Evolutionary conservation across 2,329 filamentous ascomycete genomes (phyloP), one percentile per base, ranked within the genome.

Genomic region (Cercospora berteroae): DNA sequence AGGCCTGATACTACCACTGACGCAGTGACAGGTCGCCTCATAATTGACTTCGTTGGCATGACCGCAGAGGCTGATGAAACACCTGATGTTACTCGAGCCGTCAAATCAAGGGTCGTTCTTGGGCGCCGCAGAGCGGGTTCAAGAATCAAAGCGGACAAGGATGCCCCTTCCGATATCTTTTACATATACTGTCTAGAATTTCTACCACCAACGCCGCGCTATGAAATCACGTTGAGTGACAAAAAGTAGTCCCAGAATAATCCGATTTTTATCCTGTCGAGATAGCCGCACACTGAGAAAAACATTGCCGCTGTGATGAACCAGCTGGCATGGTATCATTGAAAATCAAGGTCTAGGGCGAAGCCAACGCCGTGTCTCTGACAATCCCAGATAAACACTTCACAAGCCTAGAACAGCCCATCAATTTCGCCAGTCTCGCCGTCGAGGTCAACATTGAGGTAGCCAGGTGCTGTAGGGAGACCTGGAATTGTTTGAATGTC

Each of bases 401-500:
- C 23, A 16, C 10, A 12, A 56, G 65, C 71, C 73, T 93, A 99
- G 81, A 98, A 99, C 65, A 99, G 86, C 5, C 95, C 89, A 70
- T 85, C 82, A 67, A 86, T 84, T 79, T 85, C 83, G 13, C 82
- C 83, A 18, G 81, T 84, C 76, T 83, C 81, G 27, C 79, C 75
- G 70, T 85, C 81, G 52, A 89, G 85, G 73, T 97, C 94, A 56
- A 97, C 94, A 75, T 97, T 97, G 69, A 98, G 84, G 78, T 98
- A 98, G 10, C 95, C 95, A 8, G 94, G 95, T 20, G 94, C 94
- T 8, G 95, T 98, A 9, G 94, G 94, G 71, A 99, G 84, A 69
- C 95, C 95, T 13, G 95, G 95, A 71, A 99, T 99, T 1, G 95
- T 99, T 84, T 98, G 95, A 72, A 99, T 98, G 77, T 99, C 95